Evolutionary conservation across 2,329 filamentous ascomycete genomes (phyloP), one percentile per base, ranked within the genome.

Genomic region (Hypoxylon sp.): DNA sequence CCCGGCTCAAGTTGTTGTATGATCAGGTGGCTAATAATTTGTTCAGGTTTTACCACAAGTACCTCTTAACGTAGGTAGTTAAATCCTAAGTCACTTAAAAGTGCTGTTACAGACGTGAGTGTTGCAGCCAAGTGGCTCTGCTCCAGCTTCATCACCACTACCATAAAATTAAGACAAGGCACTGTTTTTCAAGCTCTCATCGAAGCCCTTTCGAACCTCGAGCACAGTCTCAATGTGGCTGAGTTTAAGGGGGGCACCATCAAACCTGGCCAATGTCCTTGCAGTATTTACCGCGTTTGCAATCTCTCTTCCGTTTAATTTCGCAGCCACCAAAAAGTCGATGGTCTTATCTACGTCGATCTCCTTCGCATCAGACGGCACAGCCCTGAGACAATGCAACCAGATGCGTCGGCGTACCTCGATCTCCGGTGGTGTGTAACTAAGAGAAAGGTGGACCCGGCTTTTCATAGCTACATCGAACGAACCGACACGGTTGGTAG

Each of bases 381-480:
- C 63, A 14, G 22, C 51, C 8, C 33, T 39, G 19, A 75, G 70
- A 35, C 73, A 74, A 4, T 72, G 69, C 53, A 53, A 48, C 75
- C 75, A 75, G 50, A 77, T 76, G n/a, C 73, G 63, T 3, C 68
- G 68, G 33, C 74, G 74, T 11, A 72, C 69, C 3, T 75, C 67
- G 6, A 46, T 26, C 10, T 59, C 67, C 0, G 74, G 74, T 11
- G 70, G 68, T 13, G 53, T 51, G 51, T 76, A 83, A 52, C 79
- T 78, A 0, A 83, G 75, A 14, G 76, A 77, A 10, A 82, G 74
- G 67, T 83, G 80, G 48, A 83, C 80, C 1, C 81, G 75, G 1
- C 81, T 83, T 65, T 79, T 80, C 73, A 83, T 83, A 0, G 83
- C 83, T 14, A 79, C 77, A 61, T 85, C 83, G 52, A 85, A 81